These are phyloP conservation scores for Apiotrichum gamsii DNA, from an alignment of 1,284 basidiomycete genomes.

Conservation along the genomic window DNA sequence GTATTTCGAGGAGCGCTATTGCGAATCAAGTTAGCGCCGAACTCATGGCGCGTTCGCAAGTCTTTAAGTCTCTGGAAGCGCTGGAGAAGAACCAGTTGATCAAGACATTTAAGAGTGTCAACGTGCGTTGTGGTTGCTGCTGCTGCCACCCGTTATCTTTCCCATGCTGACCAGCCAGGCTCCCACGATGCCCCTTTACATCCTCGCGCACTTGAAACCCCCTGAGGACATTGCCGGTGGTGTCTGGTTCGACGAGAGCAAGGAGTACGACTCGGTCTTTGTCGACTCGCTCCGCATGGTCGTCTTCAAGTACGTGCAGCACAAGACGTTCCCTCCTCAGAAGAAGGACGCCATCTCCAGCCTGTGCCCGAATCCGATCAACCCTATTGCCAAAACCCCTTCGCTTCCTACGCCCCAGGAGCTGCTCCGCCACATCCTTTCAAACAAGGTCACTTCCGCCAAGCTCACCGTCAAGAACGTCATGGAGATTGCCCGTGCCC, in stretches of 20 bases:
- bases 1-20: constrained; percentile 21
- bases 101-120: constrained; percentile 43
- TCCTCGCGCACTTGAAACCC: constrained; percentile 34
- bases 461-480: constrained; percentile 40
- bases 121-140: constrained; percentile 23
- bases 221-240: constrained; percentile 45
- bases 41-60: constrained; percentile 24
- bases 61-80: constrained; percentile 35
- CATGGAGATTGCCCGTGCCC: constrained; percentile 45
- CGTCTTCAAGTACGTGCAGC: constrained; percentile 26
- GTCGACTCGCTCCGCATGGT: constrained; percentile 35
- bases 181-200: constrained; percentile 40
- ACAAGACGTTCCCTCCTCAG: constrained; percentile 30
- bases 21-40: constrained; percentile 29
- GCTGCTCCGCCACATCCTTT: constrained; percentile 31
- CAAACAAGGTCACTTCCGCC: constrained; percentile 26
- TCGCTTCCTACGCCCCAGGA: constrained; percentile 31
- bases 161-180: constrained; percentile 19
- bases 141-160: neutral
- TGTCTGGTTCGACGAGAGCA: constrained; percentile 44
- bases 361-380: constrained; percentile 25
- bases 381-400: constrained; percentile 28
- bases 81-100: constrained; percentile 39
- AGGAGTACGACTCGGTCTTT: constrained; percentile 42
- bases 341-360: constrained; percentile 18